Base-by-base conservation (phyloP, 352 stramenopile genomes). In the Stephanocyclus meneghinianus region DNA sequence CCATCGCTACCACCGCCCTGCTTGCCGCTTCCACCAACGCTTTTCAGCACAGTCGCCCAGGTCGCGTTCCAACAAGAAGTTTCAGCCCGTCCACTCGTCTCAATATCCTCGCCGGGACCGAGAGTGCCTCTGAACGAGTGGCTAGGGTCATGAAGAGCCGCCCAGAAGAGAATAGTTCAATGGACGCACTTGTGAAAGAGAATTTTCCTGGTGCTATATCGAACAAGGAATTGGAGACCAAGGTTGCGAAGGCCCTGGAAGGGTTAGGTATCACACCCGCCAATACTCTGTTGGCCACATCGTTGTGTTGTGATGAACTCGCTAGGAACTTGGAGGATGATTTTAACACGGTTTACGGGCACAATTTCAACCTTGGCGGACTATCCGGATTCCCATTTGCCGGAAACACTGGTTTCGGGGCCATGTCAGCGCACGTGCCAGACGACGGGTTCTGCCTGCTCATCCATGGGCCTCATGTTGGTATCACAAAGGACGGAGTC, bases 381-480 rank as follows among this genome's bases (percentile, higher is more conserved):
- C 66, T 91, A 9, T 72, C 82, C n/a, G 85, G 84, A 40, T 91
- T 90, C 62, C 81, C 84, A 10, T 91, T 91, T 64, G 84, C 76
- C 16, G 86, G 86, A 35, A 83, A 86, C 40, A 91, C 85, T 13
- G 80, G 76, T 26, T 92, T 90, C 67, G 84, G 80, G 57, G 83
- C 82, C 57, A 92, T 91, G 87, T 73, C 80, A 15, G 75, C 77
- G 13, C 88, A 93, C 69, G 86, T 93, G 65, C 88, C 88, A 40
- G 84, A 91, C 51, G 71, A 87, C 61, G 88, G 88, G 44, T 87
- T 55, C 9, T 88, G 78, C 42, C 61, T 93, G 8, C 65, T 91
- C 16, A 76, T 93, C 21, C 91, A 88, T 64, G 88, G 86, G 47
- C 88, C 88, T 53, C 87, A 92, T 45, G 87, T 92, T 47, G 87